Base-by-base conservation (phyloP, 169 alveolate genomes). In the Cryptosporidium viatorum region DNA sequence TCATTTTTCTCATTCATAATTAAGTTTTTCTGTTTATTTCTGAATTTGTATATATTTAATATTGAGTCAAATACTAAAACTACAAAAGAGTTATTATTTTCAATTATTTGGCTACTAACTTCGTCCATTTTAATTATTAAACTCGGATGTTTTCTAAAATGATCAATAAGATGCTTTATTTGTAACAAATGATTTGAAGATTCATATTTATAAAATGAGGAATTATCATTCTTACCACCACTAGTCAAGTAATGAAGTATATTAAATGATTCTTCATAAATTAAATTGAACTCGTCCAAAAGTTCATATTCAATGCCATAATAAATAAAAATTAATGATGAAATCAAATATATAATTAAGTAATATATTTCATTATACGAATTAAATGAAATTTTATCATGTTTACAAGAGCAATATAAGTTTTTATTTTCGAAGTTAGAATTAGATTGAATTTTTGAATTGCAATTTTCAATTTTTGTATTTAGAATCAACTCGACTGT, bases 221-320 rank as follows among this genome's bases (percentile, higher is more conserved):
- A 73, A 35, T 37, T 31, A n/a, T 39, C 10, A 18, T 43, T 31
- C 21, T 70, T 37, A 12, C 51, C 71, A 58, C 6, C 33, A 2
- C 37, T 16, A n/a, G 86, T 73, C 51, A 73, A 73, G 33, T 58
- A 73, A 39, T 51, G 23, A 26, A 73, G 70, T 33, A 73, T 73
- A 55, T 73, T 59, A 58, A 52, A 73, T 37, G 86, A 73, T 18
- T 73, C 86, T 39, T 73, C 86, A 31, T 73, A 73, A 16, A 73
- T 23, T 12, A 73, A 4, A 51, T 37, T 35, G 59, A 73, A 73
- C 26, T 55, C 86, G 55, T 31, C 37, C 7, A 59, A 1, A 51
- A 12, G 5, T 16, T 73, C 86, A 73, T 55, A 23, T 10, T 55
- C 51, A 37, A 73, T 58, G 18, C 70, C 86, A 55, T 73, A 73